A percentile compares a stretch with the other conserved stretches of the same genome.
Evolutionary conservation across 2,329 filamentous ascomycete genomes (phyloP).

Genomic region (Aspergillus melleus): DNA sequence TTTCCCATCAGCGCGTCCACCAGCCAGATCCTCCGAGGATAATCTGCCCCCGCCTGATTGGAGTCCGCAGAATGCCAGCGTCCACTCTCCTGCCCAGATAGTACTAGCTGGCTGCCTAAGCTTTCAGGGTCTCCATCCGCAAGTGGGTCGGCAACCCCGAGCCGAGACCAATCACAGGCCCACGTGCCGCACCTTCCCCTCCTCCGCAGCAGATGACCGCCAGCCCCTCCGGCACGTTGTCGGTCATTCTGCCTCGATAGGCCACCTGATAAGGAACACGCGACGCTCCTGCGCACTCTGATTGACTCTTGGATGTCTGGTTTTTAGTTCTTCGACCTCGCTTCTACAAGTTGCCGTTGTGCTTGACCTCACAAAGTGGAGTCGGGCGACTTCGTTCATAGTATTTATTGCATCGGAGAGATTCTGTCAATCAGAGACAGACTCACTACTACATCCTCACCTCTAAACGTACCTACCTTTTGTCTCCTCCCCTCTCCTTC

Average conservation of each 20-base stretch:
- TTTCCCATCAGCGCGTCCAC: neutral
- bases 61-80: neutral
- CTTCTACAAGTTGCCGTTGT: neutral
- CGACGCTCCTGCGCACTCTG: neutral
- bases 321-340: neutral
- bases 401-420: neutral
- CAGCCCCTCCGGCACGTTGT: conserved; percentile 19
- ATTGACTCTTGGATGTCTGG: neutral
- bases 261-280: conserved; percentile 17
- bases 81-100: neutral
- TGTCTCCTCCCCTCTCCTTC: too few species aligned
- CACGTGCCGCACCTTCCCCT: conserved; percentile 22
- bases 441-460: neutral
- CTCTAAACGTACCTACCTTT: neutral
- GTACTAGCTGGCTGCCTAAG: conserved; percentile 7
- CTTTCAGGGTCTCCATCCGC: conserved; percentile 11
- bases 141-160: neutral
- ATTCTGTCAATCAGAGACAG: neutral
- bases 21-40: neutral
- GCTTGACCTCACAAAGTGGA: neutral
- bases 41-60: neutral
- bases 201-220: conserved; percentile 13
- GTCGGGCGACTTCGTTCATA: neutral
- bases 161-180: conserved; percentile 15
- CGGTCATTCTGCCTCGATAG: conserved; percentile 21